Base-by-base conservation (phyloP, 768 basidiomycete genomes). In the Scleroderma bovista region DNA sequence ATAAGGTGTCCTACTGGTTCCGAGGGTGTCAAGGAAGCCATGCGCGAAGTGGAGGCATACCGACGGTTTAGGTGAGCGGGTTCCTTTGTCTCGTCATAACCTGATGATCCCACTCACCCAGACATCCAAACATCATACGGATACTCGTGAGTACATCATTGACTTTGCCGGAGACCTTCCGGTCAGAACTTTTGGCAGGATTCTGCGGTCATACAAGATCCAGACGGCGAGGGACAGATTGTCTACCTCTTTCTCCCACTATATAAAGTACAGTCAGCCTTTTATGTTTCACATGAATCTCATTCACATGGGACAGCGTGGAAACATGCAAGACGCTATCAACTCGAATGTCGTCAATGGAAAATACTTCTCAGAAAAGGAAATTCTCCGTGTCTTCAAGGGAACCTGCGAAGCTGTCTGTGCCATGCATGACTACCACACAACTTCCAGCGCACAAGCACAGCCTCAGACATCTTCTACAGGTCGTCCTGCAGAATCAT, bases 71-170 rank as follows among this genome's bases (percentile, higher is more conserved):
- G 83, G 90, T 90, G 65, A 69, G 86, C 74, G 20, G 36, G 16
- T 16, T 23, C 29, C 2, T 43, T 40, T 17, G 10, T 13, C 46
- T 22, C 31, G 29, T 15, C 16, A 8, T 22, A 20, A 16, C 15
- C 44, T 40, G 23, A 47, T 46, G 20, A 8, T 22, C 26, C 46
- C 22, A 40, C 49, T 20, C 19, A 26, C 20, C 51, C 57, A 93
- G 91, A 65, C 95, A 97, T 67, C 88, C 88, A 17, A 97, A 98
- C 66, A 97, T 98, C 60, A 99, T 99, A 64, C 88, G 88, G 33
- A 93, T 95, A 65, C 69, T 95, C 67, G 90, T 88, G 57, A 48
- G 71, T 71, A 17, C 31, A 40, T 44, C 22, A 20, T 2, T 9
- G 20, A 20, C 32, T 2, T 24, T 23, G 16, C n/a, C n/a, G 3